Percentiles rank a stretch among this genome's conserved stretches.
phyloP scores from a whole-genome alignment of 495 filamentous ascomycete species.

The Pyronema omphalodes region DNA sequence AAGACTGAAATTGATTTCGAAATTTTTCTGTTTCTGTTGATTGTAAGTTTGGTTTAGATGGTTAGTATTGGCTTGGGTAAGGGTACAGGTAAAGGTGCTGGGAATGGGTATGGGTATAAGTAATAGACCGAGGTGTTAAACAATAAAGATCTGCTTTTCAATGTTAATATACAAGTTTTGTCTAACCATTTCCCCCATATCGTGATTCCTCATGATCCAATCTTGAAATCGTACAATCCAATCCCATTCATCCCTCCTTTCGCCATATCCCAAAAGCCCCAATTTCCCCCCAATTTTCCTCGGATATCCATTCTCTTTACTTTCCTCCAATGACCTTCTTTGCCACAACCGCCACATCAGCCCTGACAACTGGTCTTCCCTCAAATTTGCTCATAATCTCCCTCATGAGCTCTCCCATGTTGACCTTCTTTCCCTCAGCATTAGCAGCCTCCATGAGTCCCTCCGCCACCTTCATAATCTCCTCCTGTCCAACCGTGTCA shows the following conservation, averaged over 20 bases:
- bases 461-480: constrained; percentile 27
- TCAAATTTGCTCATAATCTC: constrained; percentile 20
- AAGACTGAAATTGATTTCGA: background rate
- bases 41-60: too few species aligned
- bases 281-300: background rate
- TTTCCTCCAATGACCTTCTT: constrained; percentile 7
- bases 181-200: background rate
- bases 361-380: constrained; percentile 12
- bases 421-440: constrained; percentile 25
- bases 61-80: too few species aligned
- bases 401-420: constrained; percentile 26
- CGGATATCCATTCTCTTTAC: background rate
- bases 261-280: background rate
- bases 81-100: too few species aligned
- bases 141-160: too few species aligned
- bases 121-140: too few species aligned
- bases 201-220: background rate
- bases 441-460: constrained; percentile 26
- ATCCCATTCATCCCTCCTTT: background rate
- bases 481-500: constrained; percentile 26
- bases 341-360: constrained; percentile 15
- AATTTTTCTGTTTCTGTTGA: background rate
- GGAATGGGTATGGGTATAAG: too few species aligned
- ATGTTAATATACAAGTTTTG: constrained; percentile 2
- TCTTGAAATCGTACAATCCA: background rate